Evolutionary conservation across 2,329 filamentous ascomycete genomes (phyloP).

Genomic region (Xylariales sp.): DNA sequence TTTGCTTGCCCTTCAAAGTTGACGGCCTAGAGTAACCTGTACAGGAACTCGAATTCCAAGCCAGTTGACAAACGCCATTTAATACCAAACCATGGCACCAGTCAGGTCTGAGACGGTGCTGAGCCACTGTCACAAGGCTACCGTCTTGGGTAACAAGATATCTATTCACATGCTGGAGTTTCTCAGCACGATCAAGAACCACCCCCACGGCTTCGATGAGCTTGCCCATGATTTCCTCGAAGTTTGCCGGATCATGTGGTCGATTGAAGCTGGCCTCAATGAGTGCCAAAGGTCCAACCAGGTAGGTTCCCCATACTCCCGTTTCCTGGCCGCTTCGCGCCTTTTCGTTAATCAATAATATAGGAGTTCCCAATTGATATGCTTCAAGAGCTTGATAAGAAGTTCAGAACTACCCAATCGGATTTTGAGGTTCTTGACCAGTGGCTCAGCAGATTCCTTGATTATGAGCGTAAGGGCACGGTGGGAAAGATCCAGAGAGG

Average conservation of each 20-base stretch:
- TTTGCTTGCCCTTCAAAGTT: background rate
- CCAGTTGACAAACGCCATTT: background rate
- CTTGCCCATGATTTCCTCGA: slow-evolving; percentile 65
- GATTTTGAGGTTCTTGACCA: slow-evolving; percentile 62
- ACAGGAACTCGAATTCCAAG: background rate
- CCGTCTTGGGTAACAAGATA: slow-evolving; percentile 57
- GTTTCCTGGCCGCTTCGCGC: no score
- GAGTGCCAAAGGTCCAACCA: slow-evolving; percentile 46
- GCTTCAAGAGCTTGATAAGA: slow-evolving; percentile 58
- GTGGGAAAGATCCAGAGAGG: slow-evolving; percentile 57
- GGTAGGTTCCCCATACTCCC: no score
- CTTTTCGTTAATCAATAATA: no score
- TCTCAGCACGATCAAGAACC: slow-evolving; percentile 50
- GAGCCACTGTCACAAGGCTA: slow-evolving; percentile 39
- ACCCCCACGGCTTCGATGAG: slow-evolving; percentile 50
- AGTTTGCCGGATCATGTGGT: slow-evolving; percentile 61
- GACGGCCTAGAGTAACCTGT: background rate
- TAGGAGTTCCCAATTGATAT: slow-evolving; percentile 57
- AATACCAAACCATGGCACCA: slow-evolving; percentile 1
- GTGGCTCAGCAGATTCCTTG: slow-evolving; percentile 56
- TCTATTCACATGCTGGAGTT: slow-evolving; percentile 63
- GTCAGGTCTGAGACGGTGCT: slow-evolving; percentile 11
- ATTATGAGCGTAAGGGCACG: slow-evolving; percentile 57
- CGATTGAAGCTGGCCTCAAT: slow-evolving; percentile 62
- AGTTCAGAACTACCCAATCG: slow-evolving; percentile 55